Evolutionary conservation across 257 asterid species (phyloP), one percentile per base, ranked within the genome.

Genomic region (Ajuga chamaepitys): DNA sequence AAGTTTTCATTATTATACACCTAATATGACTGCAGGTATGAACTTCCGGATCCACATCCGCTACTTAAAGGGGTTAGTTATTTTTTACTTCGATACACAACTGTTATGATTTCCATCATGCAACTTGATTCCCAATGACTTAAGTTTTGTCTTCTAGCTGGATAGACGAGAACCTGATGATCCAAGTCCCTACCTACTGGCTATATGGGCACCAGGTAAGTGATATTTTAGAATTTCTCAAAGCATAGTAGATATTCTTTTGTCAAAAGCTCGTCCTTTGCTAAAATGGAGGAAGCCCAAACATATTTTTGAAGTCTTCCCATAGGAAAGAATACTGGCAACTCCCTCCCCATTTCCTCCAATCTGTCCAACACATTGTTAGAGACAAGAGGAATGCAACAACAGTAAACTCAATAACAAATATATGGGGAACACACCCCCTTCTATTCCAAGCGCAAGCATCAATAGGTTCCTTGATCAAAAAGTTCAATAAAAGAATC

Each of bases 131-230:
- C 22, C 20, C 20, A 50, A 73, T 85, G 59, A 80, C 72, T 34
- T 55, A 53, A 47, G 59, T 51, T 61, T 17, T 50, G 18, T 45
- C 21, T 10, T 70, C 46, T 54, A 93, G 99, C 63, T 88, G 89
- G 95, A 93, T 76, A 80, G 80, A 71, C 84, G 96, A 81, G 96
- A 93, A 70, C 85, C 83, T 18, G 97, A 89, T 77, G 99, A 93
- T 79, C 95, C 96, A 73, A 88, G 91, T 72, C 97, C 99, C 1
- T 89, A 93, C 85, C 96, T 93, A 71, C 85, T 93, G 35, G 97
- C 96, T 38, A 81, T 93, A 76, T 93, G 99, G 99, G 81, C 88
- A 64, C 97, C 99, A 48, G 97, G 99, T 93, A 78, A 47, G 68
- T 65, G 57, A 16, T 41, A 66, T 32, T 14, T 56, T 58, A 62